phyloP scores from a whole-genome alignment of 169 alveolate genomes.

The Plasmodium ovale region DNA sequence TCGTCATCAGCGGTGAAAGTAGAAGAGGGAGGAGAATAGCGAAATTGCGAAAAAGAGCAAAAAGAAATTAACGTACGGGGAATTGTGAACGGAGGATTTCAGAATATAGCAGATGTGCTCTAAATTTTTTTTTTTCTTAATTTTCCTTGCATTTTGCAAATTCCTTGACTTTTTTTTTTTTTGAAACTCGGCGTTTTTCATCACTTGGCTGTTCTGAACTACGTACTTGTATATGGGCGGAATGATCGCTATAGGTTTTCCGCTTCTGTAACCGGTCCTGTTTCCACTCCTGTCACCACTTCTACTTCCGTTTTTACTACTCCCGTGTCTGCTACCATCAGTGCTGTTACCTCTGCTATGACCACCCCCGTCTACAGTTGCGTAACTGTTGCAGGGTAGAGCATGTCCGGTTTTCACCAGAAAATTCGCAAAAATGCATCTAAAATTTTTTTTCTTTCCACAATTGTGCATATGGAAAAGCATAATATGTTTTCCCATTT shows the following conservation, averaged over 20 bases:
- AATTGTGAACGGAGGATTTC: conserved; percentile 21
- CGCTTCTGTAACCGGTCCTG: neutral
- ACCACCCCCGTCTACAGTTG: neutral
- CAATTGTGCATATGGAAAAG: conserved; percentile 21
- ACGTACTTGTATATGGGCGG: conserved; percentile 71
- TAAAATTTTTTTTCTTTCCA: conserved; percentile 22
- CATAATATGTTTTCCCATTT: conserved; percentile 34
- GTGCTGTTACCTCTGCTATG: neutral
- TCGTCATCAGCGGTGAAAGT: conserved; percentile 15
- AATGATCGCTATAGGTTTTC: conserved; percentile 51
- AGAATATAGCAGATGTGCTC: conserved; percentile 29
- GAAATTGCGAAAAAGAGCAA: conserved; percentile 37
- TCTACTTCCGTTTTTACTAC: neutral
- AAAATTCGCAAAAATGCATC: conserved; percentile 29
- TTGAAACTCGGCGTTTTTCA: neutral
- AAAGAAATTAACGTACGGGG: conserved; percentile 42
- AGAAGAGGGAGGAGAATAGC: conserved; percentile 33
- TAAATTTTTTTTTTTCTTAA: conserved; percentile 22
- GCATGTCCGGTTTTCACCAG: neutral
- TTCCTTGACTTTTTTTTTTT: neutral
- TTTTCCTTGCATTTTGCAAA: neutral
- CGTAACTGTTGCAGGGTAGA: neutral
- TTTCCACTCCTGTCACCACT: neutral
- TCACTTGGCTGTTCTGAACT: conserved; percentile 28
- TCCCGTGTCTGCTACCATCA: neutral